phyloP scores from a whole-genome alignment of 2,329 filamentous ascomycete species.

The Ophiostoma angusticollis region DNA sequence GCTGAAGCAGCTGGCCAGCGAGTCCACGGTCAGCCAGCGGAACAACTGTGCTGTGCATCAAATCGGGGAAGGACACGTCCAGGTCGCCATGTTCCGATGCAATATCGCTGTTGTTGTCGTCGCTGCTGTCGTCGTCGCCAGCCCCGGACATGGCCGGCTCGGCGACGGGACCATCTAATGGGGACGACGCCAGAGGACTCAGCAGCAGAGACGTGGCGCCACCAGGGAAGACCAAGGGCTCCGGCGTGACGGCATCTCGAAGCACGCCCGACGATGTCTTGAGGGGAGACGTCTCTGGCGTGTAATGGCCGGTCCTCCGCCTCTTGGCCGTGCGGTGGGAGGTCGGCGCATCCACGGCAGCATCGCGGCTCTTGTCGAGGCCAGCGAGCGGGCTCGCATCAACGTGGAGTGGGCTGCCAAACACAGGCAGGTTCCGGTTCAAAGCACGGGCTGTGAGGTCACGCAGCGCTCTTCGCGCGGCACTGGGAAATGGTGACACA shows the following conservation, averaged over 20 bases:
- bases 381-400: slow-evolving; percentile 24
- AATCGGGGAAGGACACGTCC: slow-evolving; percentile 13
- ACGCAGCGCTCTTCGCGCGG: slow-evolving; percentile 27
- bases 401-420: slow-evolving; percentile 9
- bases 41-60: not conserved
- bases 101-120: slow-evolving; percentile 18
- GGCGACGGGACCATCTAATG: slow-evolving; percentile 16
- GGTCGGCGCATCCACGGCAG: slow-evolving; percentile 13
- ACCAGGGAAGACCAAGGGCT: slow-evolving; percentile 3
- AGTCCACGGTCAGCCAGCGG: slow-evolving; percentile 23
- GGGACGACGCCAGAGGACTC: slow-evolving; percentile 27
- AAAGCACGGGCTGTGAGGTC: slow-evolving; percentile 28
- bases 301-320: slow-evolving; percentile 25
- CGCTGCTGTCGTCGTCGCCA: slow-evolving; percentile 22
- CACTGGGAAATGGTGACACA: slow-evolving; percentile 25
- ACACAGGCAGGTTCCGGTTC: slow-evolving; percentile 28
- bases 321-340: slow-evolving; percentile 22
- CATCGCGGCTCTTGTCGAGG: slow-evolving; percentile 18
- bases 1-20: slow-evolving; percentile 27
- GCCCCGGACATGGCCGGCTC: slow-evolving; percentile 19
- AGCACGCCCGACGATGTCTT: slow-evolving; percentile 16
- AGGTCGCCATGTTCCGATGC: slow-evolving; percentile 21
- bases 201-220: slow-evolving; percentile 17
- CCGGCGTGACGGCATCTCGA: slow-evolving; percentile 6
- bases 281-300: slow-evolving; percentile 26